Conservation (phyloP, 495 filamentous ascomycete species). For the Annulohypoxylon stygium region DNA sequence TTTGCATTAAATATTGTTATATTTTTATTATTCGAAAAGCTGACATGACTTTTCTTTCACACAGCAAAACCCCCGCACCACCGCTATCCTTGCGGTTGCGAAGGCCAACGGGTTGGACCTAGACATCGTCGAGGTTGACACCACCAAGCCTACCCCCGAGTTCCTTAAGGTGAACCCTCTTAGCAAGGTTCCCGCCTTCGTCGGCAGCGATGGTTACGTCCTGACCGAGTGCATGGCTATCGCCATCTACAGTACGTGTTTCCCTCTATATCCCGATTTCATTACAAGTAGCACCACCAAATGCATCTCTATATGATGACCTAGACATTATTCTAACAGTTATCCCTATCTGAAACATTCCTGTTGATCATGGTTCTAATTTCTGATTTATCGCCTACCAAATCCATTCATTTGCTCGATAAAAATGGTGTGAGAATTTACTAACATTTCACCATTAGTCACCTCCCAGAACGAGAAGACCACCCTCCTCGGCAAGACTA, state of each 20-base stretch:
- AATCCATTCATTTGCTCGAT: constrained; percentile 26
- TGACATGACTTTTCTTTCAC: constrained; percentile 48
- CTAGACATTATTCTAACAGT: constrained; percentile 80
- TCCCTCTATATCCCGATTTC: constrained; percentile 7
- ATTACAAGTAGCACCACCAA: constrained; percentile 29
- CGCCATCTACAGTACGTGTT: constrained; percentile 91
- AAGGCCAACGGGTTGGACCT: constrained; percentile 95
- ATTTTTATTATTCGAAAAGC: constrained; percentile 38
- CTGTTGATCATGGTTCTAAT: constrained; percentile 80
- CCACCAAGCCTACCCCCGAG: constrained; percentile 71
- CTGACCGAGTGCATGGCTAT: constrained; percentile 94
- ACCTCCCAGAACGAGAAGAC: constrained; percentile 99
- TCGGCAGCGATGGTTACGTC: constrained; percentile 90
- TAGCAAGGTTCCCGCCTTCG: constrained; percentile 91
- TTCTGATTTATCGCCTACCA: constrained; percentile 63
- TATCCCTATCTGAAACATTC: constrained; percentile 98
- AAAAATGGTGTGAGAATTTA: constrained; percentile 44
- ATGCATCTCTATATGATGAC: constrained; percentile 76
- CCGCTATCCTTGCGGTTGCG: constrained; percentile 87
- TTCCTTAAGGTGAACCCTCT: constrained; percentile 89
- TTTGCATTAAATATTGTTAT: background rate
- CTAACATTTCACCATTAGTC: constrained; percentile 70
- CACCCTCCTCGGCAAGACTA: constrained; percentile 97
- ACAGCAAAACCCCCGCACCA: constrained; percentile 90
- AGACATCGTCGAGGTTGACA: constrained; percentile 80